A percentile compares a stretch with the other conserved stretches of the same genome.
phyloP scores from a whole-genome alignment of 163 green algal species.

The Scenedesmus sp. region DNA sequence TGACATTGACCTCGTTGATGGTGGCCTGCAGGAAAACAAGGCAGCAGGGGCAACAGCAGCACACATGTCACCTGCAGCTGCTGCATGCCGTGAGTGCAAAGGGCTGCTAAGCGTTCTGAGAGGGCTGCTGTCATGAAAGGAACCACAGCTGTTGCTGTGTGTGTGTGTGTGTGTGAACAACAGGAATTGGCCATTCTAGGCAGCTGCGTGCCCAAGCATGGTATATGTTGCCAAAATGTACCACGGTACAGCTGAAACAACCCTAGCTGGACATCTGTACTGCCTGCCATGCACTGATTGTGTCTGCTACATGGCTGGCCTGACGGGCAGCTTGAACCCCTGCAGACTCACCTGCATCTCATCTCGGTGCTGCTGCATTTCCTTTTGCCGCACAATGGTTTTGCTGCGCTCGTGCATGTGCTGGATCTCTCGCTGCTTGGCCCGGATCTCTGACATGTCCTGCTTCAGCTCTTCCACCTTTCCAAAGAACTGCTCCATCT shows the following conservation, averaged over 20 bases:
- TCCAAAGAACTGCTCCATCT: conserved; percentile 90
- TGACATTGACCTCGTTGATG: conserved; percentile 80
- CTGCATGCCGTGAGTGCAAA: background rate
- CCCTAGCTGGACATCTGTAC: background rate
- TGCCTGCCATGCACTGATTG: background rate
- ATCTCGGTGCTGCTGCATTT: conserved; percentile 88
- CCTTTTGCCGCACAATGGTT: conserved; percentile 83
- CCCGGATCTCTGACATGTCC: conserved; percentile 80
- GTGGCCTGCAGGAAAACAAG: conserved; percentile 56
- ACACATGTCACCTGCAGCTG: background rate
- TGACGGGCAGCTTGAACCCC: background rate
- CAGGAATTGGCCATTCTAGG: no score
- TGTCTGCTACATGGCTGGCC: background rate
- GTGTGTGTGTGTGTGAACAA: no score
- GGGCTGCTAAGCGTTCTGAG: no score
- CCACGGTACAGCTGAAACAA: background rate
- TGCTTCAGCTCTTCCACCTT: conserved; percentile 77
- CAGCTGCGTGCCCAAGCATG: background rate
- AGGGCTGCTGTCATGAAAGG: no score
- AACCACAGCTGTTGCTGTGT: no score
- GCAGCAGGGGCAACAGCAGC: background rate
- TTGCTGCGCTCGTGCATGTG: conserved; percentile 91
- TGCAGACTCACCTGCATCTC: conserved; percentile 85
- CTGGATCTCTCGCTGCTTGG: conserved; percentile 71
- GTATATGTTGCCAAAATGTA: background rate